Base-by-base conservation (phyloP, 305 asterid species). In the Stenogyne calaminthoides region DNA sequence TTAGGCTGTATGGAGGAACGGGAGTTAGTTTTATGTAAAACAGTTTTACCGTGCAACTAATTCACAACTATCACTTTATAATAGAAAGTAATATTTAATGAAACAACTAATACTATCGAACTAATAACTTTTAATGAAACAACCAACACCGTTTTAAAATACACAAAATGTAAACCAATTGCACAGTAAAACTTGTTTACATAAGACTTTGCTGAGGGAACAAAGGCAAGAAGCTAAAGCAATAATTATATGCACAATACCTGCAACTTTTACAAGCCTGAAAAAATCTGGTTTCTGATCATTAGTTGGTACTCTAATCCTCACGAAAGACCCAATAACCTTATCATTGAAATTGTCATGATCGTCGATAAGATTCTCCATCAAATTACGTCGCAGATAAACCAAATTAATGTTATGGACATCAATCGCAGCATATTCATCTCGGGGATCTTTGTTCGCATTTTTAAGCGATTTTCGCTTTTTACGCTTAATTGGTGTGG, bases 191-290 rank as follows among this genome's bases (percentile, higher is more conserved):
- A 32, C 36, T 32, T 32, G 36, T 32, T 32, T 32, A 32, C 36
- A 32, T 32, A 32, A 32, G 36, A 32, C 36, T 32, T 32, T 32
- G 36, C 36, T 32, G 36, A 32, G 36, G 36, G 4, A 32, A 32
- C 20, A 71, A 57, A 54, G 34, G 20, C 9, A 70, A 44, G 25
- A 32, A 76, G 66, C 58, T 19, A 39, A 71, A 67, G 52, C 70
- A 74, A 20, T 39, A 47, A 47, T 39, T 47, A 54, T 22, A 70
- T 27, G 78, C 72, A 72, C 37, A 62, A 67, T 89, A 93, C 98
- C 99, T 81, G 88, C 91, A 78, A 95, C 98, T 87, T 89, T 95
- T 71, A 93, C 99, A 72, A 95, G 95, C 88, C 99, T 86, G 86
- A 82, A 84, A 80, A 93, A 80, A 66, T 95, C 95, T 76, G 85